Conservation (phyloP, 257 asterid species). For the Solanum clarkiae region DNA sequence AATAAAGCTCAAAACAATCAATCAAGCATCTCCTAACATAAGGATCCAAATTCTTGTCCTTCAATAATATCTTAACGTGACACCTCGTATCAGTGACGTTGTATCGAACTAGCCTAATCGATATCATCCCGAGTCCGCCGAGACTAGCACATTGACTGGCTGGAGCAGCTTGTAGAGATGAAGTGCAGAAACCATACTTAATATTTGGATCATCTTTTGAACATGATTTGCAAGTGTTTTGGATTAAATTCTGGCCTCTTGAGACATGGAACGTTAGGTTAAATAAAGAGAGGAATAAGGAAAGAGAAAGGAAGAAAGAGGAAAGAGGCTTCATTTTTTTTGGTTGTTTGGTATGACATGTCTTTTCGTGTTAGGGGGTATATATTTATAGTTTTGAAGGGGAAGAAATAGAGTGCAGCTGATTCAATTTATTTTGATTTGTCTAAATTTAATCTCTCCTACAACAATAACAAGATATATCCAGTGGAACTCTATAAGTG, state of each 20-base stretch:
- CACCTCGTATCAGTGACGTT: constrained; percentile 70
- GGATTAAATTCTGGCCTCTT: constrained; percentile 25
- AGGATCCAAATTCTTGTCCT: constrained; percentile 15
- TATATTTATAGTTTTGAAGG: background rate
- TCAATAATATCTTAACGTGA: constrained; percentile 26
- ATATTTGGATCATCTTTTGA: constrained; percentile 46
- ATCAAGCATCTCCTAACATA: constrained; percentile 21
- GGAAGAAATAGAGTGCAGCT: background rate
- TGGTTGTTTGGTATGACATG: background rate
- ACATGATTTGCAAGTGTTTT: constrained; percentile 31
- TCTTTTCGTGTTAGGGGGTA: background rate
- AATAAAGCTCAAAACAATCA: constrained; percentile 48
- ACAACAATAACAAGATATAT: too few relatives aligned
- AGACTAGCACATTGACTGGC: constrained; percentile 52
- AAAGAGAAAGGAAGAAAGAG: background rate
- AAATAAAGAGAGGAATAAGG: constrained; percentile 9
- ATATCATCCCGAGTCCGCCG: constrained; percentile 50
- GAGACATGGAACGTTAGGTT: constrained; percentile 5
- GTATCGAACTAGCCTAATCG: constrained; percentile 39
- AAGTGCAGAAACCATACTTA: constrained; percentile 39
- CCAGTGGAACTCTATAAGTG: accelerated
- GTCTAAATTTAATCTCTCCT: too few relatives aligned
- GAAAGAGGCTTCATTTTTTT: constrained; percentile 10
- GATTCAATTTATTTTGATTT: too few relatives aligned
- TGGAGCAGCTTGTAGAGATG: constrained; percentile 64